Base-by-base conservation (phyloP, 768 basidiomycete species). In the Mycena rebaudengoi region DNA sequence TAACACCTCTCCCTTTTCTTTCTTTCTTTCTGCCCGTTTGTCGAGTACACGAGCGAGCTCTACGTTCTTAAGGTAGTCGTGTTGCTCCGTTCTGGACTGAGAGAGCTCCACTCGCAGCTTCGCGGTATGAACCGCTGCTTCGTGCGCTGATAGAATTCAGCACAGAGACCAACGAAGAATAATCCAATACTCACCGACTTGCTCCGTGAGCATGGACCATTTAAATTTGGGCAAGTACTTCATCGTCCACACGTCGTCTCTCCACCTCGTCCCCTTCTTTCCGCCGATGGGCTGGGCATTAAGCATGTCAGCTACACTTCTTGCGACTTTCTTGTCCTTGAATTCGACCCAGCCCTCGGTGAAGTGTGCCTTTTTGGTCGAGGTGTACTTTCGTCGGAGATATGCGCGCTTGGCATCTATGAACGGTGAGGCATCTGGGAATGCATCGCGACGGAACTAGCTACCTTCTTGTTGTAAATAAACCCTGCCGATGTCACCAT, bases 201-300 rank as follows among this genome's bases (percentile, higher is more conserved):
- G 97, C 77, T 99, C 98, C 7, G 95, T 96, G 61, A 99, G 82
- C 97, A 98, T 98, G 77, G 92, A 89, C 98, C 98, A 99, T 71
- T 96, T 98, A 84, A 99, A 99, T 71, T 89, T 92, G 10, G 96
- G 96, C 60, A 99, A 80, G 75, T 99, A 99, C 74, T 97, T 97
- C 95, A 99, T 97, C 59, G 98, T 98, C 98, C 98, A 99, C 8
- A 99, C 89, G 68, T 99, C 98, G 73, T 99, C 97, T 73, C 94
- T 83, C 94, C 95, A 98, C 60, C 94, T 83, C 3, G 88, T 85
- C 6, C 91, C 91, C 74, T 95, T 95, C 81, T 95, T 96, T 2
- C 95, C 95, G 28, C 97, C 98, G 62, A 99, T 96, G 1, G 95
- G 86, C 71, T 96, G 90, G 2, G 96, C 98, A 73, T 99, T 99